These are phyloP conservation scores for Camelina hispida DNA, from an alignment of 345 rosid species.

Conservation along the genomic window DNA sequence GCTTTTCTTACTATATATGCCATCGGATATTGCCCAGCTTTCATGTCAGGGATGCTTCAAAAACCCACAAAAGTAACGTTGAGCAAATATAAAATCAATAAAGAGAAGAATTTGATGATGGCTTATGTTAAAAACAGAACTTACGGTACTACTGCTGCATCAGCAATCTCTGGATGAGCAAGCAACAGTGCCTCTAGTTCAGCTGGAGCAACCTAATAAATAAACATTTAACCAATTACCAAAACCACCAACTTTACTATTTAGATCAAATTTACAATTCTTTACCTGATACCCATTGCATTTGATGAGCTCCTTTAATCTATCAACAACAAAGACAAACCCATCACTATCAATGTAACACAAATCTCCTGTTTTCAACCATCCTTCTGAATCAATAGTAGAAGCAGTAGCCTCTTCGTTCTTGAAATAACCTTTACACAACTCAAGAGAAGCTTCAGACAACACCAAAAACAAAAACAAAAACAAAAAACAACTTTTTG, in stretches of 20 bases:
- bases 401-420: constrained; percentile 74
- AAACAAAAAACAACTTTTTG: background rate
- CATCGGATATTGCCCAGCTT: constrained; percentile 46
- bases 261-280: background rate
- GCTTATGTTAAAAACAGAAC: background rate
- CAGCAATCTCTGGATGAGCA: constrained; percentile 54
- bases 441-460: constrained; percentile 8
- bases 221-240: constrained; percentile 1
- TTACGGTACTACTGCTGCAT: constrained; percentile 62
- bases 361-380: constrained; percentile 92
- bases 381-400: constrained; percentile 76
- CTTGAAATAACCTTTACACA: constrained; percentile 66
- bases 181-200: constrained; percentile 58
- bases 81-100: background rate
- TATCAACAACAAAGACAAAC: constrained; percentile 78
- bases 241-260: background rate
- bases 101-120: constrained; percentile 20
- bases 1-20: constrained; percentile 43
- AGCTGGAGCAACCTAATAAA: constrained; percentile 61
- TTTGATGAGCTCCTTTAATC: constrained; percentile 90
- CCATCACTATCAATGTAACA: constrained; percentile 87
- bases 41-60: constrained; percentile 41
- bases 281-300: constrained; percentile 94
- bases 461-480: background rate
- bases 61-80: background rate